Percentiles rank a stretch among this genome's conserved stretches.
phyloP scores from a whole-genome alignment of 2,329 filamentous ascomycete species.

The Aspergillus bombycis region DNA sequence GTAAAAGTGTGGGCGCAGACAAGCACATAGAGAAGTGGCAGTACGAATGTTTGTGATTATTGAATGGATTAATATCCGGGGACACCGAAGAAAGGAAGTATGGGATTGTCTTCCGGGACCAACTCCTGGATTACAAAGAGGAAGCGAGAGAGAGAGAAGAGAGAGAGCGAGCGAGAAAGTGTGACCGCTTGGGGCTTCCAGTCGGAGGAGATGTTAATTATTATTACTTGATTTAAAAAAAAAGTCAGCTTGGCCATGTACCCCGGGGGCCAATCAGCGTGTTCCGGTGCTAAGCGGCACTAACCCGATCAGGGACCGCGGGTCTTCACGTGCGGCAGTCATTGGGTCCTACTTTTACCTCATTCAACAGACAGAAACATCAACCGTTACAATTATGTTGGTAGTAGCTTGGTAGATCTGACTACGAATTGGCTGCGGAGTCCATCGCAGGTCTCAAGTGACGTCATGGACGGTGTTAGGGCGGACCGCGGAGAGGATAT shows the following conservation, averaged over 20 bases:
- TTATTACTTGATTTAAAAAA: not conserved
- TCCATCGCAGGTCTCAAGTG: not conserved
- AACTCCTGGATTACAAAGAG: conserved; percentile 6
- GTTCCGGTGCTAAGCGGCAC: conserved; percentile 20
- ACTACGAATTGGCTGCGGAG: not conserved
- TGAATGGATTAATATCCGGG: conserved; percentile 8
- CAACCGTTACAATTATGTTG: not conserved
- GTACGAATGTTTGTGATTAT: not conserved
- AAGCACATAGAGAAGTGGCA: conserved; percentile 40
- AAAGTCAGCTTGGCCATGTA: not conserved
- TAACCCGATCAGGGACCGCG: conserved; percentile 11
- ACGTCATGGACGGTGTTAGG: not conserved
- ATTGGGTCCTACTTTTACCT: conserved; percentile 18
- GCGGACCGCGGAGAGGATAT: not conserved
- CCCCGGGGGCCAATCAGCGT: conserved; percentile 22
- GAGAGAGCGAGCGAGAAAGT: conserved; percentile 4
- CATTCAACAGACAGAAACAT: not conserved
- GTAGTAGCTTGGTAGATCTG: not conserved
- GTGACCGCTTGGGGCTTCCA: not conserved
- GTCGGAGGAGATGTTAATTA: not conserved
- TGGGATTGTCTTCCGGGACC: conserved; percentile 3
- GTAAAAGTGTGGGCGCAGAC: conserved; percentile 34
- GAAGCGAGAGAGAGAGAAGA: not conserved
- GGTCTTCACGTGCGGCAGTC: conserved; percentile 24
- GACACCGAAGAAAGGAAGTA: conserved; percentile 4